phyloP scores from a whole-genome alignment of 345 rosid species.

The Noccaea caerulescens region DNA sequence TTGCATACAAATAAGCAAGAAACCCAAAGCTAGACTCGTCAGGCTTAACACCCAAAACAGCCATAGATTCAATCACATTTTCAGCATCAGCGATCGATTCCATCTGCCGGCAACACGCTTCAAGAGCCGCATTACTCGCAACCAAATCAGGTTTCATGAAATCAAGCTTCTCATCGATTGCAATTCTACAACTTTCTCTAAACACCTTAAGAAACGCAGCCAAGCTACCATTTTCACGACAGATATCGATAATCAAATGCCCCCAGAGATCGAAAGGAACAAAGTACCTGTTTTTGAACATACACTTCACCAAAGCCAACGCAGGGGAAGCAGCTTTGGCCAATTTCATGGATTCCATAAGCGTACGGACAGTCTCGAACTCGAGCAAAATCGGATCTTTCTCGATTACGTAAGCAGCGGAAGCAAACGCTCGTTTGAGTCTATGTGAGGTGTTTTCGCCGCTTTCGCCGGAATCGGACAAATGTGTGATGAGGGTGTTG shows the following conservation, averaged over 20 bases:
- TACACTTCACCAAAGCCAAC: slow-evolving; percentile 73
- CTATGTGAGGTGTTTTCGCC: slow-evolving; percentile 50
- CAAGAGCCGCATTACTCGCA: slow-evolving; percentile 78
- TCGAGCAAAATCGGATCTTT: slow-evolving; percentile 64
- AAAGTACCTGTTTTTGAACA: slow-evolving; percentile 83
- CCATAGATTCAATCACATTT: slow-evolving; percentile 65
- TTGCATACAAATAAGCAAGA: slow-evolving; percentile 85
- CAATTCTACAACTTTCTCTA: slow-evolving; percentile 69
- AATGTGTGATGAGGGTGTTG: slow-evolving; percentile 69
- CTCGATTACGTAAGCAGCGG: slow-evolving; percentile 70
- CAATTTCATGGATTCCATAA: slow-evolving; percentile 63
- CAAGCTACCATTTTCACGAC: slow-evolving; percentile 54
- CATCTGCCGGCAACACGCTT: slow-evolving; percentile 64
- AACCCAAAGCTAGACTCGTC: slow-evolving; percentile 74
- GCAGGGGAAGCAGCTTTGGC: slow-evolving; percentile 72
- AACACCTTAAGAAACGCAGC: slow-evolving; percentile 65
- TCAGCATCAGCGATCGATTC: slow-evolving; percentile 74
- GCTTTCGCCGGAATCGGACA: slow-evolving; percentile 36
- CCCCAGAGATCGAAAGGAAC: slow-evolving; percentile 86
- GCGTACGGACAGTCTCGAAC: slow-evolving; percentile 52
- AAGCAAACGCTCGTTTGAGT: slow-evolving; percentile 92
- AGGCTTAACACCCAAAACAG: slow-evolving; percentile 73
- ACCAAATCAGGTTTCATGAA: slow-evolving; percentile 72
- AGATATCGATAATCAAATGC: slow-evolving; percentile 56
- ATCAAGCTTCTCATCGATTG: slow-evolving; percentile 72